phyloP scores from a whole-genome alignment of 768 basidiomycete species.

The Suillus subalutaceus region DNA sequence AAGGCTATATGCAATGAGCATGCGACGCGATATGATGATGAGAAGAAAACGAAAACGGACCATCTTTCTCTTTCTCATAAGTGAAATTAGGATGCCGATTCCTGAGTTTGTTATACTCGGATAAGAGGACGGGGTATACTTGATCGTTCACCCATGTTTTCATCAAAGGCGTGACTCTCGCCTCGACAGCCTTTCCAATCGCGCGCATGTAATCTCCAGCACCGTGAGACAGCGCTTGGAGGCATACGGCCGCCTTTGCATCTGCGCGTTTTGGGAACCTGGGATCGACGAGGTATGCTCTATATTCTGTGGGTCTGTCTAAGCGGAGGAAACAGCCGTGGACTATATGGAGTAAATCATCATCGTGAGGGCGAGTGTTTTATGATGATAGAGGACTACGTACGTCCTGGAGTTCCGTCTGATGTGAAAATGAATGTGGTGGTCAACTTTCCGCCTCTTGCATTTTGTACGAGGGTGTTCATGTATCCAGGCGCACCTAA shows the following conservation, averaged over 20 bases:
- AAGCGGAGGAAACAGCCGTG: constrained; percentile 68
- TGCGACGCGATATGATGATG: background rate
- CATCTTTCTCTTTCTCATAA: constrained; percentile 50
- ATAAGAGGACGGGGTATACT: constrained; percentile 46
- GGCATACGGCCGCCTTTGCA: constrained; percentile 69
- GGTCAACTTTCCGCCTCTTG: constrained; percentile 51
- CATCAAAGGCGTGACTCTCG: constrained; percentile 47
- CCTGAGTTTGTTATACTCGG: constrained; percentile 49
- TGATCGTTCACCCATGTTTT: constrained; percentile 46
- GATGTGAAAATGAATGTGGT: constrained; percentile 48
- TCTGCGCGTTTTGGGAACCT: constrained; percentile 61
- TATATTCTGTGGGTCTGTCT: constrained; percentile 51
- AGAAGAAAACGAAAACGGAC: constrained; percentile 35
- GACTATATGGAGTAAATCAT: constrained; percentile 35
- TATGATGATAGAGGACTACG: constrained; percentile 26
- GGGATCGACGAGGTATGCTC: constrained; percentile 65
- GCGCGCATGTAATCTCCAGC: constrained; percentile 58
- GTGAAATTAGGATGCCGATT: constrained; percentile 42
- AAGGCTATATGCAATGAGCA: constrained; percentile 43
- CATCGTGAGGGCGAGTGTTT: background rate
- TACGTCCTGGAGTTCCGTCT: constrained; percentile 47
- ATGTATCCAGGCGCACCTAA: constrained; percentile 60
- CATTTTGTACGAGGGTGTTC: constrained; percentile 51
- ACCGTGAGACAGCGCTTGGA: constrained; percentile 67
- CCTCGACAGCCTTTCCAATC: constrained; percentile 44